Base-by-base conservation (phyloP, 2,329 filamentous ascomycete genomes). In the Neopestalotiopsis rosae region DNA sequence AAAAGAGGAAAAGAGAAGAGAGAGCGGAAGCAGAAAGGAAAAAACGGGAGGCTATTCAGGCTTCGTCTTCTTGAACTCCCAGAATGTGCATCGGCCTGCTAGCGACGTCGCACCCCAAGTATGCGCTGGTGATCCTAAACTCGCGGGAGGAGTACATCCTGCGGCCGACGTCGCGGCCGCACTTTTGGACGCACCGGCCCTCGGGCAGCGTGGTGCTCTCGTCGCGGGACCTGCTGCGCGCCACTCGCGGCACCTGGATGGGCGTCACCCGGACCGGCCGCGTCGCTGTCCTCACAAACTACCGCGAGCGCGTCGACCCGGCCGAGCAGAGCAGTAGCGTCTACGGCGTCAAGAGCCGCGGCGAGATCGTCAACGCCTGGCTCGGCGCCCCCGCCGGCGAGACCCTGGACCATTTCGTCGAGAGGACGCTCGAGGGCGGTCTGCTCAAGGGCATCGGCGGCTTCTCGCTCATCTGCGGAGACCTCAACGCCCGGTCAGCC, bases 81-180 rank as follows among this genome's bases (percentile, higher is more conserved):
- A 61, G 9, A 5, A 95, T 95, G 92, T 95, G 93, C 78, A 94
- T 95, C 81, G 90, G 90, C 63, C 84, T 95, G 61, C 83, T 94
- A 69, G 93, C 92, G 32, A 95, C 92, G 20, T 87, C 91, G 61
- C 92, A 95, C 77, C 92, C 93, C 10, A 84, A 87, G 72, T 95
- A 95, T 80, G 87, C 91, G 32, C 85, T 95, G 70, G 92, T 95
- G 74, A 82, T 93, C 70, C 84, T 94, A 77, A 89, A 94, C 81
- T 95, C 95, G 79, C 88, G 93, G 74, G 93, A 95, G 82, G 92
- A 91, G 78, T 91, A 88, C 80, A 88, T 91, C 71, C 83, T 90
- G 14, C 85, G 89, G 34, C 89, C 89, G 4, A 91, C 89, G 1
- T 89, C 87, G 66, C 83, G 87, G 69, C 89, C 89, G 6, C 86